Evolutionary conservation across 2,329 filamentous ascomycete species (phyloP).

Genomic region (Sclerotinia subarctica): DNA sequence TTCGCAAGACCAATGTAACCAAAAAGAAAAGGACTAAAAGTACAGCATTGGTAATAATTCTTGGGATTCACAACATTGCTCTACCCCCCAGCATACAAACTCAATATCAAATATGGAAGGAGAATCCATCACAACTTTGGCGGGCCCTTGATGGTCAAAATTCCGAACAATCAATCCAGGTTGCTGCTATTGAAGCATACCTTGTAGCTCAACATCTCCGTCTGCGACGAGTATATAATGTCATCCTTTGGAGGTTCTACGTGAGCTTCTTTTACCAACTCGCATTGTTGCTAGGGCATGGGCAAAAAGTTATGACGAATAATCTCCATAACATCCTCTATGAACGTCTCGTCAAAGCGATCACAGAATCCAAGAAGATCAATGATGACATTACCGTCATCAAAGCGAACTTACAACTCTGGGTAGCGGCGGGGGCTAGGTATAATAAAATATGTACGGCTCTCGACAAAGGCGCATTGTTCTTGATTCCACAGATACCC

Average conservation of each 20-base stretch:
- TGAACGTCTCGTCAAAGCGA: background rate
- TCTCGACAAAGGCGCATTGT: background rate
- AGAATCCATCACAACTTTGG: slow-evolving; percentile 4
- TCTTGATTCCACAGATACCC: slow-evolving; percentile 5
- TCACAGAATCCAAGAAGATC: background rate
- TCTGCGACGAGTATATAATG: background rate
- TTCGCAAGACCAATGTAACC: background rate
- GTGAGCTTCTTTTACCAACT: background rate
- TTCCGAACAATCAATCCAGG: background rate
- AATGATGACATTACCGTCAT: background rate
- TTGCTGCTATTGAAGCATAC: background rate
- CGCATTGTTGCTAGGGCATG: background rate
- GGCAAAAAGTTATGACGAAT: background rate
- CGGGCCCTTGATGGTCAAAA: background rate
- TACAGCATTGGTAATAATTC: background rate
- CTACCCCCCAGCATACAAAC: background rate
- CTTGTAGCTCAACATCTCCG: background rate
- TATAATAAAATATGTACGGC: background rate
- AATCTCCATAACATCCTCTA: background rate
- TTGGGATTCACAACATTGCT: background rate
- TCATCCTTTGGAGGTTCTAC: background rate
- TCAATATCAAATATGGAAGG: background rate
- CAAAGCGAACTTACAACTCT: background rate
- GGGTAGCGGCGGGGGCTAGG: background rate
- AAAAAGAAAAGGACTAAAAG: background rate